phyloP scores from a whole-genome alignment of 371 early-diverging fungal species.

The Mortierella sp. region DNA sequence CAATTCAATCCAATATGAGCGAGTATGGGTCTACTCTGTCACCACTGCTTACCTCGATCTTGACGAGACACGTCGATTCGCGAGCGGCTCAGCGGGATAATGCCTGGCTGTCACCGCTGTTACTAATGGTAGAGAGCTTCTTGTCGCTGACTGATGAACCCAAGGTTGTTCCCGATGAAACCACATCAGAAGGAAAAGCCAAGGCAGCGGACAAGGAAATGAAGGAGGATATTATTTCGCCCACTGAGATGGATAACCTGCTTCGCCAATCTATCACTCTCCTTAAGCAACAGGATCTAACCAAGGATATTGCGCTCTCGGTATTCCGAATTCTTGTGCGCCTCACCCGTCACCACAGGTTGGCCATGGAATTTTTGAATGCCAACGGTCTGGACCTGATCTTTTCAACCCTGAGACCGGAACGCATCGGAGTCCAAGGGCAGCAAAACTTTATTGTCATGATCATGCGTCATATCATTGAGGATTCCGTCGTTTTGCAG shows the following conservation, averaged over 20 bases:
- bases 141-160: conserved; percentile 79
- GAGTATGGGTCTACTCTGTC: conserved; percentile 58
- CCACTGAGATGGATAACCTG: conserved; percentile 57
- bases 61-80: conserved; percentile 33
- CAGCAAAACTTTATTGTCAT: conserved; percentile 83
- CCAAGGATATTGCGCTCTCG: conserved; percentile 70
- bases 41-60: conserved; percentile 61
- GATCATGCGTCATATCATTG: conserved; percentile 91
- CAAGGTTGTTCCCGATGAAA: conserved; percentile 46
- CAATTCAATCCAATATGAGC: conserved; percentile 64
- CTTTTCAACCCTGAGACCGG: conserved; percentile 63
- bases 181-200: conserved; percentile 50
- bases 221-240: conserved; percentile 46
- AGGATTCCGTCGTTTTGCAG: conserved; percentile 74
- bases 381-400: conserved; percentile 74
- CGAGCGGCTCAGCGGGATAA: conserved; percentile 52
- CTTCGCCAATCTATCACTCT: conserved; percentile 61
- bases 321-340: conserved; percentile 84
- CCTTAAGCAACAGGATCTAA: conserved; percentile 63
- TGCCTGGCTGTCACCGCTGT: conserved; percentile 73
- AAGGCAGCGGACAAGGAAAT: conserved; percentile 51
- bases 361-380: conserved; percentile 78
- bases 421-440: conserved; percentile 72
- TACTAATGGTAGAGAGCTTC: conserved; percentile 77
- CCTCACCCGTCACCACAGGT: conserved; percentile 77